Conservation (phyloP, 805 yeast species). For the Monosporozyma aerobia region DNA sequence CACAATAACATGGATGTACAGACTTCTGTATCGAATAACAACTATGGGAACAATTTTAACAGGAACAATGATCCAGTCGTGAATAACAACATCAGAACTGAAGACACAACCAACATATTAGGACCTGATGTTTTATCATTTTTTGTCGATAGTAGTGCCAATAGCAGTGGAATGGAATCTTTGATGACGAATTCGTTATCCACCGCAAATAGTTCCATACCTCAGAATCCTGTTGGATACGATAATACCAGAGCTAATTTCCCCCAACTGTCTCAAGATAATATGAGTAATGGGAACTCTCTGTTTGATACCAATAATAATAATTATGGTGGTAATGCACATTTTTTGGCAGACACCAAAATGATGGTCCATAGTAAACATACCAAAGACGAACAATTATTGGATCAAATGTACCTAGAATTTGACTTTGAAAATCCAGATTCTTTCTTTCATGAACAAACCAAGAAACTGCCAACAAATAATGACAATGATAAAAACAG, state of each 20-base stretch:
- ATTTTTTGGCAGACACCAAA: background rate
- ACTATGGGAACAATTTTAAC: background rate
- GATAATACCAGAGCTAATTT: background rate
- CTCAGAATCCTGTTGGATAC: constrained; percentile 7
- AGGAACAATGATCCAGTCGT: background rate
- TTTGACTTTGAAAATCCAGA: constrained; percentile 22
- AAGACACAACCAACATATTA: background rate
- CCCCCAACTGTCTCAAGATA: background rate
- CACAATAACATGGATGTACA: background rate
- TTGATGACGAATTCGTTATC: constrained; percentile 19
- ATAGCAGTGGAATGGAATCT: constrained; percentile 21
- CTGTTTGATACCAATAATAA: background rate
- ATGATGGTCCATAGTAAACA: background rate
- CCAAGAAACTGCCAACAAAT: background rate
- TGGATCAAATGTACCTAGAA: constrained; percentile 18
- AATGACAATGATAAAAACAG: background rate
- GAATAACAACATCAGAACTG: background rate
- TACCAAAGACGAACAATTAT: constrained; percentile 6
- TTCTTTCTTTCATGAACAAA: constrained; percentile 12
- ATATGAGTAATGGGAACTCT: background rate
- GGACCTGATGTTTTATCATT: constrained; percentile 5
- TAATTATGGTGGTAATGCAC: background rate
- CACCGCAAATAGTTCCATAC: constrained; percentile 11
- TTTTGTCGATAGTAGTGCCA: constrained; percentile 13
- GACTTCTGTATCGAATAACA: background rate